Evolutionary conservation across 441 rosid genomes (phyloP).

Genomic region (Pelargonium australe): DNA sequence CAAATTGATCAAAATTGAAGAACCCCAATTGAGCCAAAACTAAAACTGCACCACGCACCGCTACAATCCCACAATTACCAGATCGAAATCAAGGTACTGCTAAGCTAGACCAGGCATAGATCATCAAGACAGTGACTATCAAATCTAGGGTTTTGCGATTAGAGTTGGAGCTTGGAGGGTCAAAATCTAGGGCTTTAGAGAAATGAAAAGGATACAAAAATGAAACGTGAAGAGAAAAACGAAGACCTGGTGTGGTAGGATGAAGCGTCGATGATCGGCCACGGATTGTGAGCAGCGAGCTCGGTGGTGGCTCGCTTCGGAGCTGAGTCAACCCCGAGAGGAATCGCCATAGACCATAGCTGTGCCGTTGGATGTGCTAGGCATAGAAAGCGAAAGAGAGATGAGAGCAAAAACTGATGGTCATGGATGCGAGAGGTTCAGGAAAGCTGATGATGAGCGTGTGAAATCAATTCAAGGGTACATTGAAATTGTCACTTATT

Average conservation of each 20-base stretch:
- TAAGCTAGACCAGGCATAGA: constrained; percentile 7
- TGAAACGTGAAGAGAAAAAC: not conserved
- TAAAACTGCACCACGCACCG: too few species aligned
- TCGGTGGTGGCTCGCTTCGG: constrained; percentile 4
- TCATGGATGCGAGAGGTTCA: too few species aligned
- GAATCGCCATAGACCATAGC: constrained; percentile 20
- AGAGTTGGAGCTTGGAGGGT: too few species aligned
- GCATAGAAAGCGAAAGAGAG: constrained; percentile 12
- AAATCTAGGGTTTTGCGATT: not conserved
- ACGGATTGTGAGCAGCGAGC: constrained; percentile 12
- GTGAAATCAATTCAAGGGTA: too few species aligned
- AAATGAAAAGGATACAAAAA: not conserved
- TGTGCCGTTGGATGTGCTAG: constrained; percentile 11
- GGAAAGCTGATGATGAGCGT: too few species aligned
- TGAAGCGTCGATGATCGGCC: constrained; percentile 16
- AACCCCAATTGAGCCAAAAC: constrained; percentile 9
- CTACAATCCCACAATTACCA: too few species aligned
- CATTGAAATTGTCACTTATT: too few species aligned
- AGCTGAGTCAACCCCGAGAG: constrained; percentile 24
- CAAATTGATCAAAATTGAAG: constrained; percentile 9
- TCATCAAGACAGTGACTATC: constrained; percentile 14
- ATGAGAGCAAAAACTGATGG: too few species aligned
- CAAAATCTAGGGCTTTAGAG: not conserved
- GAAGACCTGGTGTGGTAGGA: constrained; percentile 1
- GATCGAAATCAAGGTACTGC: too few species aligned